These are phyloP conservation scores for Hansfordia pulvinata DNA, from an alignment of 2,329 filamentous ascomycete genomes.

Conservation along the genomic window DNA sequence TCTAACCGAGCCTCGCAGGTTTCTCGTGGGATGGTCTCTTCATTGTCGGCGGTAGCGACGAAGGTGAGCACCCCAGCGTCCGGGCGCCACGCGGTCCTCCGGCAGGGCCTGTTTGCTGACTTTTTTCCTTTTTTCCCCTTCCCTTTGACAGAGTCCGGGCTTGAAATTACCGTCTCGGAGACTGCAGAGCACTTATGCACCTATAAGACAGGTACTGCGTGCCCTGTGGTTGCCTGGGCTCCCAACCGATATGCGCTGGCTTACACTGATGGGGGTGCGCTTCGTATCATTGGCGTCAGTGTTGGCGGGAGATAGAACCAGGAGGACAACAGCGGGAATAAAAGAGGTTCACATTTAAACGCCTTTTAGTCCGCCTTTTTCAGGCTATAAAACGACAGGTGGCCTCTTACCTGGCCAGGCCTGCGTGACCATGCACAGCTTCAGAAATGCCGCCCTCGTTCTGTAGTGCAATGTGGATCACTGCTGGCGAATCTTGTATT, in stretches of 20 bases:
- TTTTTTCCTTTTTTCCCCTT: constrained; percentile 5
- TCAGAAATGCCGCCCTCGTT: too few relatives aligned
- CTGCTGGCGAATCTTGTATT: too few relatives aligned
- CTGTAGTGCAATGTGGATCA: too few relatives aligned
- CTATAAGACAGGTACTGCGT: constrained; percentile 52
- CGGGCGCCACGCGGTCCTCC: too few relatives aligned
- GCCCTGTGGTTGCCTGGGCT: constrained; percentile 61
- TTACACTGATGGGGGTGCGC: constrained; percentile 53
- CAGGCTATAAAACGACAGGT: too few relatives aligned
- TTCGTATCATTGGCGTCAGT: constrained; percentile 56
- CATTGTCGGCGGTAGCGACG: constrained; percentile 60
- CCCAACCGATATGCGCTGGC: constrained; percentile 62
- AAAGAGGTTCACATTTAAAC: constrained; percentile 4
- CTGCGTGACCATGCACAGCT: too few relatives aligned
- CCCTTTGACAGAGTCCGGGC: constrained; percentile 38
- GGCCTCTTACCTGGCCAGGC: too few relatives aligned
- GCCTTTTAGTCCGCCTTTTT: too few relatives aligned
- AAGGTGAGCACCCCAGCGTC: constrained; percentile 39
- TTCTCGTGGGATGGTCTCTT: constrained; percentile 72
- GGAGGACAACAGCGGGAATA: background rate
- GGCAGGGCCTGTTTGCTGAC: background rate
- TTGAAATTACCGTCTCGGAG: constrained; percentile 61
- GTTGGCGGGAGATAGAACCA: constrained; percentile 25
- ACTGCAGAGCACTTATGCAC: constrained; percentile 61
- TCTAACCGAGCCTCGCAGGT: constrained; percentile 26